Percentiles rank a stretch among this genome's conserved stretches.
phyloP scores from a whole-genome alignment of 2,329 filamentous ascomycete genomes.

The Knufia fluminis region DNA sequence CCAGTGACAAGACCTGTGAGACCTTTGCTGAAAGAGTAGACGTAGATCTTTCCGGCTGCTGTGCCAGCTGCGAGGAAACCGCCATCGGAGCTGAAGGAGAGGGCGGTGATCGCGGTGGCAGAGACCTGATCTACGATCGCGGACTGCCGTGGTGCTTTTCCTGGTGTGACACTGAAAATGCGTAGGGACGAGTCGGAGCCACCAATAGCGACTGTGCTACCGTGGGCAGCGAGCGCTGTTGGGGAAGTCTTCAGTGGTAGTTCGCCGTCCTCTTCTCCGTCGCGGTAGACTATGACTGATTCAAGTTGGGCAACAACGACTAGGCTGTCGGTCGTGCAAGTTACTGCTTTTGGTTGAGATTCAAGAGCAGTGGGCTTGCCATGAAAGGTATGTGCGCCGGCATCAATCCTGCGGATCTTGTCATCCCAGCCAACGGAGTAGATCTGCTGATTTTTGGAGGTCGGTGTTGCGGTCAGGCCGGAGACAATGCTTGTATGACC shows the following conservation, averaged over 20 bases:
- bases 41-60: slow-evolving; percentile 75
- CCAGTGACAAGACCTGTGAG: slow-evolving; percentile 19
- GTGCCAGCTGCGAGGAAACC: slow-evolving; percentile 72
- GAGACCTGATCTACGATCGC: slow-evolving; percentile 52
- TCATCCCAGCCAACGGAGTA: slow-evolving; percentile 94
- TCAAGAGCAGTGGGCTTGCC: slow-evolving; percentile 58
- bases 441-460: slow-evolving; percentile 44
- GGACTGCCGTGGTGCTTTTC: slow-evolving; percentile 47
- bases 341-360: slow-evolving; percentile 71
- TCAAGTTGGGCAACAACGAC: slow-evolving; percentile 52
- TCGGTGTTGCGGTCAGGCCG: slow-evolving; percentile 52
- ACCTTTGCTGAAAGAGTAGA: slow-evolving; percentile 60
- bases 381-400: slow-evolving; percentile 64
- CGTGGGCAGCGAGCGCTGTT: slow-evolving; percentile 61
- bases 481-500: slow-evolving; percentile 78
- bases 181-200: slow-evolving; percentile 64
- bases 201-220: slow-evolving; percentile 63
- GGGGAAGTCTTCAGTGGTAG: slow-evolving; percentile 55
- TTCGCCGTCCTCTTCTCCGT: slow-evolving; percentile 50
- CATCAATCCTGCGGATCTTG: slow-evolving; percentile 68
- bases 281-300: slow-evolving; percentile 48
- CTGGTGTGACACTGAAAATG: slow-evolving; percentile 55
- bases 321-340: slow-evolving; percentile 43
- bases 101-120: slow-evolving; percentile 61
- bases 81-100: slow-evolving; percentile 78